Conservation (phyloP, 352 stramenopile species). For the Pythium utonaiense region DNA sequence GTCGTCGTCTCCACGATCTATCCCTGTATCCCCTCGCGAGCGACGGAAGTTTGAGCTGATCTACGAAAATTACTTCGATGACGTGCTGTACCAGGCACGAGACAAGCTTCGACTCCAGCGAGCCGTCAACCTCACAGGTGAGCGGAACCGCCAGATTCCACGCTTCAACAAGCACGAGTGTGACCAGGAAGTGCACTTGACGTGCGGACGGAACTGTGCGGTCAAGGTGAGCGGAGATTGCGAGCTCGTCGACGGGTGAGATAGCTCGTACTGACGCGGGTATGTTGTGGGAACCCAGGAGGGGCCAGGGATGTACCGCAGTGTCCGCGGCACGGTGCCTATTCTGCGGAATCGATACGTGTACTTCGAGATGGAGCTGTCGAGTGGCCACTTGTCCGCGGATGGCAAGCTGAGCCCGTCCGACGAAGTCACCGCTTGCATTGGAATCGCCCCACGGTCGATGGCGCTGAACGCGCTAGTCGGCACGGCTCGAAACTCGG, state of each 20-base stretch:
- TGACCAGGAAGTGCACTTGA: conserved; percentile 85
- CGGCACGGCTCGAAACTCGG: conserved; percentile 73
- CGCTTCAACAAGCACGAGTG: conserved; percentile 79
- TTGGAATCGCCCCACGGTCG: conserved; percentile 67
- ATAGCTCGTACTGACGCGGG: no score
- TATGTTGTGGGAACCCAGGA: no score
- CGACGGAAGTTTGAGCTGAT: conserved; percentile 69
- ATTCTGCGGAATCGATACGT: conserved; percentile 66
- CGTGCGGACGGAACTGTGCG: conserved; percentile 75
- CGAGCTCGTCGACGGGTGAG: no score
- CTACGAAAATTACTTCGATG: conserved; percentile 82
- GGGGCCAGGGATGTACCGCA: conserved; percentile 72
- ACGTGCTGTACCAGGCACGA: conserved; percentile 78
- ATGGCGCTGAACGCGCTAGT: conserved; percentile 83
- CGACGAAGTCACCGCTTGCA: conserved; percentile 68
- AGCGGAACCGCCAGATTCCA: conserved; percentile 51
- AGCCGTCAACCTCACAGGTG: conserved; percentile 61
- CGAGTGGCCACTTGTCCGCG: conserved; percentile 39
- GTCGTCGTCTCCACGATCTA: conserved; percentile 74
- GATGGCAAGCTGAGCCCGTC: conserved; percentile 19
- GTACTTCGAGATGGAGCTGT: conserved; percentile 85
- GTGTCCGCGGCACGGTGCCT: conserved; percentile 59
- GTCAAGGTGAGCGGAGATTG: conserved; percentile 68
- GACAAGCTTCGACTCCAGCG: conserved; percentile 74
- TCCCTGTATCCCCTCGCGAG: conserved; percentile 71